A percentile compares a stretch with the other conserved stretches of the same genome.
These are phyloP conservation scores for Euphorbia corollata DNA, from an alignment of 441 rosid genomes.

Conservation along the genomic window DNA sequence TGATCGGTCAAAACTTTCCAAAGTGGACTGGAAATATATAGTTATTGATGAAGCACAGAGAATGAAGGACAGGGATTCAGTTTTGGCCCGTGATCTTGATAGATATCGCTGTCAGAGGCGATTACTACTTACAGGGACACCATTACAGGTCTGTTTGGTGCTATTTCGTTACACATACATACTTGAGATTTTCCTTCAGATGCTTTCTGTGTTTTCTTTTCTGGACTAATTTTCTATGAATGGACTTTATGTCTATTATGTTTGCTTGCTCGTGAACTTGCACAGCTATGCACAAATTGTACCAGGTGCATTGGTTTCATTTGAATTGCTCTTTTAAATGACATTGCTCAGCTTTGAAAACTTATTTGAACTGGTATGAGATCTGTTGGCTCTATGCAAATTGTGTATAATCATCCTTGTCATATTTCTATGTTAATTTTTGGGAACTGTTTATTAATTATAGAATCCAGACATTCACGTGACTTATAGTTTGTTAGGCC, in stretches of 20 bases:
- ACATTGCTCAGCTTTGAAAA: neutral
- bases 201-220: neutral
- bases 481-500: neutral
- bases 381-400: neutral
- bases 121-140: slow-evolving; percentile 98
- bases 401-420: neutral
- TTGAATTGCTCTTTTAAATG: slow-evolving; percentile 6
- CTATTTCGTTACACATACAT: slow-evolving; percentile 13
- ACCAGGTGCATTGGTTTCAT: neutral
- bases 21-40: slow-evolving; percentile 97
- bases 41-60: slow-evolving; percentile 99
- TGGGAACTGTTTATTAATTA: neutral
- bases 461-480: neutral
- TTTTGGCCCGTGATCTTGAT: slow-evolving; percentile 99
- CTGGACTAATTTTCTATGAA: neutral
- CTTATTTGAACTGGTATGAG: neutral
- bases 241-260: neutral
- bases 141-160: slow-evolving; percentile 75
- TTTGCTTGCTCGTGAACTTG: neutral
- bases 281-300: neutral
- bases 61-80: slow-evolving; percentile 99
- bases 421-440: neutral
- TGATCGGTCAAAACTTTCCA: slow-evolving; percentile 96
- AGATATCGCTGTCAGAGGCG: slow-evolving; percentile 98
- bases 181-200: slow-evolving; percentile 5